phyloP scores from a whole-genome alignment of 1,139 yeast genomes.

The Pichia sp. region DNA sequence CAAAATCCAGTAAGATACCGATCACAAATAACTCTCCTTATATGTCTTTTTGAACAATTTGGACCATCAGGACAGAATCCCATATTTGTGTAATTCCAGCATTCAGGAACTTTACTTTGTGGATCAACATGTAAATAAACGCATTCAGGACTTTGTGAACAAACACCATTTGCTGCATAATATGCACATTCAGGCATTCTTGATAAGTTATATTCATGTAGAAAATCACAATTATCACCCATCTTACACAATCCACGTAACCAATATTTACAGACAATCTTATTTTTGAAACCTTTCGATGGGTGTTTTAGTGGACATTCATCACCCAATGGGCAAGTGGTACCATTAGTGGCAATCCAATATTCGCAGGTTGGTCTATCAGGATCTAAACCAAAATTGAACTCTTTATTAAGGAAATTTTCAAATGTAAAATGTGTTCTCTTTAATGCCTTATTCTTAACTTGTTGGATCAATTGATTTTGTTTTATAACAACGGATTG shows the following conservation, averaged over 20 bases:
- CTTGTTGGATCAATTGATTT: slow-evolving; percentile 14
- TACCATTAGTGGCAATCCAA: slow-evolving; percentile 51
- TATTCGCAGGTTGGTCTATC: slow-evolving; percentile 85
- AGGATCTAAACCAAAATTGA: slow-evolving; percentile 78
- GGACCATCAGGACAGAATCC: slow-evolving; percentile 97
- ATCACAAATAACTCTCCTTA: slow-evolving; percentile 74
- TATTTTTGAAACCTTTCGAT: slow-evolving; percentile 71
- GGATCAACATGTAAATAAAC: slow-evolving; percentile 90
- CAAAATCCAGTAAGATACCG: slow-evolving; percentile 86
- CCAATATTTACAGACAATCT: slow-evolving; percentile 97
- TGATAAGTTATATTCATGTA: slow-evolving; percentile 89
- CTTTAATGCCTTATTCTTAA: slow-evolving; percentile 8
- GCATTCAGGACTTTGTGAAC: slow-evolving; percentile 94
- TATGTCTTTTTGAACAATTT: slow-evolving; percentile 73
- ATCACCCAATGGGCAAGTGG: slow-evolving; percentile 75
- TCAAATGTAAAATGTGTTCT: slow-evolving; percentile 44
- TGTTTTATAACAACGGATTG: slow-evolving; percentile 14
- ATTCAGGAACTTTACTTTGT: slow-evolving; percentile 76
- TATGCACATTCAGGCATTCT: slow-evolving; percentile 97
- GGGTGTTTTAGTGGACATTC: slow-evolving; percentile 88
- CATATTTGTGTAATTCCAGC: slow-evolving; percentile 63
- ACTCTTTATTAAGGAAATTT: slow-evolving; percentile 72
- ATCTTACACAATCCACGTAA: slow-evolving; percentile 93
- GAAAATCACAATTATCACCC: slow-evolving; percentile 92
- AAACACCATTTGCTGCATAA: slow-evolving; percentile 80